Base-by-base conservation (phyloP, 2,329 filamentous ascomycete species). In the Alternaria hordeiaustralica region DNA sequence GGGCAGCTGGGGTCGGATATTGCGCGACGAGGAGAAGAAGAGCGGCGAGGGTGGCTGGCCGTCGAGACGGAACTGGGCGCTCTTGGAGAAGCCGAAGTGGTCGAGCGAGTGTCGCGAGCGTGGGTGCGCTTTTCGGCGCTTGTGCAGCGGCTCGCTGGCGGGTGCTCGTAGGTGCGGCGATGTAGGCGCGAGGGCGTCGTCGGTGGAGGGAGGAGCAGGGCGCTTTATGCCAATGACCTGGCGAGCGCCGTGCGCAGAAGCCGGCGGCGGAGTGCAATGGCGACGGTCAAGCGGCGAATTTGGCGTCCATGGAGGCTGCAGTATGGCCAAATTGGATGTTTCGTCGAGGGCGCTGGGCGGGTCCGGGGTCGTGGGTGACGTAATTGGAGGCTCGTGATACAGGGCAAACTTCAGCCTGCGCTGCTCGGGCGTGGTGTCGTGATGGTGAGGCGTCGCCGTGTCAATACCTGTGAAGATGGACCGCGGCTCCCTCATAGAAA, bases 11-110 rank as follows among this genome's bases (percentile, higher is more conserved):
- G 84, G 85, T 8, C 83, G 78, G 41, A 69, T 71, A 50, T 75
- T 78, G 15, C 77, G 79, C 53, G 76, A 81, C 53, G 76, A 81
- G 33, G 84, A 85, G 73, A 87, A 86, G 81, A 87, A 87, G 8
- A 87, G 78, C 3, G 86, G 84, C 47, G 83, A 86, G 1, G 79
- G 79, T 4, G 83, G 83, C 61, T 82, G 76, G 49, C 66, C 67
- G 71, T 62, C 61, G 57, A 58, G 65, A 15, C 61, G 68, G 55
- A 73, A 58, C 8, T 67, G 67, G 8, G 67, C 56, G 49, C 57
- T 57, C 30, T 64, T 63, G 55, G 77, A 64, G 55, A 79, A 73
- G 61, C 60, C 72, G 64, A 80, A 78, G 44, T 76, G 74, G 67
- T 82, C 78, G 47, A 81, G 72, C 9, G 74, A 78, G 65, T 79